These are phyloP conservation scores for Cordyceps cateniannulata DNA, from an alignment of 2,329 filamentous ascomycete species.

Conservation along the genomic window DNA sequence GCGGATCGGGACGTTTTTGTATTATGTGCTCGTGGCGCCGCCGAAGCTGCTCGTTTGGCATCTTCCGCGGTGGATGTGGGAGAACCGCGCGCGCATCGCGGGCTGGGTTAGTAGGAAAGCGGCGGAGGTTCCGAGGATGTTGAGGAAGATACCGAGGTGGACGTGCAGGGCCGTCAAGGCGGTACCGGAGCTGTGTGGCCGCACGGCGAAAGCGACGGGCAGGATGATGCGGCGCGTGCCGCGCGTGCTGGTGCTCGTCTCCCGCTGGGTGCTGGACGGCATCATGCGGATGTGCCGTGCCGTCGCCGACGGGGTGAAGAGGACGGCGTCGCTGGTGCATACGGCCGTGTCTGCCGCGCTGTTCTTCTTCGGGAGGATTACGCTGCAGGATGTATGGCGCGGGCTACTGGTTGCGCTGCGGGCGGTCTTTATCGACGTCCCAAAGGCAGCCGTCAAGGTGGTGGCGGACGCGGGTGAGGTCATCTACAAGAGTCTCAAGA, in stretches of 20 bases:
- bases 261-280: conserved; percentile 25
- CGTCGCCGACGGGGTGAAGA: conserved; percentile 20
- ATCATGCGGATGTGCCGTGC: conserved; percentile 22
- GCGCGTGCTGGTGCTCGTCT: conserved; percentile 19
- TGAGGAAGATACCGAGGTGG: conserved; percentile 3
- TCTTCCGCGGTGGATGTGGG: conserved; percentile 22
- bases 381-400: conserved; percentile 32
- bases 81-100: conserved; percentile 21
- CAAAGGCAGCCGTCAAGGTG: conserved; percentile 22
- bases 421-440: conserved; percentile 27
- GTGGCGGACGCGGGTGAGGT: conserved; percentile 19
- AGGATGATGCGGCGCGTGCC: conserved; percentile 20
- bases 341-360: conserved; percentile 28
- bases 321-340: conserved; percentile 28
- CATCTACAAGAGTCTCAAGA: conserved; percentile 22
- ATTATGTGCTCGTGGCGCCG: conserved; percentile 24
- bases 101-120: conserved; percentile 25
- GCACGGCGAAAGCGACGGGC: conserved; percentile 16
- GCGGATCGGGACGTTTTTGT: conserved; percentile 20
- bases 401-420: conserved; percentile 25
- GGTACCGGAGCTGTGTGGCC: conserved; percentile 17
- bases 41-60: conserved; percentile 25
- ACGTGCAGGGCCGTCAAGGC: background rate
- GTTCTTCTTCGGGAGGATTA: conserved; percentile 29
- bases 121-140: conserved; percentile 21